A percentile compares a stretch with the other conserved stretches of the same genome.
Conservation (phyloP, 352 stramenopile genomes). For the Phytophthora foliorum region DNA sequence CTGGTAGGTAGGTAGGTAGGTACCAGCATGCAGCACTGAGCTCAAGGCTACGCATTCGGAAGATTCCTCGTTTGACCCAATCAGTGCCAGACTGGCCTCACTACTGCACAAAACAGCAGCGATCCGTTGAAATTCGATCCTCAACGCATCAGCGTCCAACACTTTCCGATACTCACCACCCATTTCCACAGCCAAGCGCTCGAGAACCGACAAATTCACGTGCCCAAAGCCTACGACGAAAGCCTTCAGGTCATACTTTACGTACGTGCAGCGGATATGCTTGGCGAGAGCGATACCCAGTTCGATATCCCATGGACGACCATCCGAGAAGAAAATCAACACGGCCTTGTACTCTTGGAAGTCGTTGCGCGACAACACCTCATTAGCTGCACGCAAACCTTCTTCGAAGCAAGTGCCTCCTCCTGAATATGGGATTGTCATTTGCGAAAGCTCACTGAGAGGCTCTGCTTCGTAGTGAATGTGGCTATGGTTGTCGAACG, state of each 20-base stretch:
- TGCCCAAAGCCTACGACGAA: slow-evolving; percentile 75
- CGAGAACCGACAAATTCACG: slow-evolving; percentile 59
- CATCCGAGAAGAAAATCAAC: slow-evolving; percentile 55
- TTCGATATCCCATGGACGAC: slow-evolving; percentile 42
- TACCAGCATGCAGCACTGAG: not conserved
- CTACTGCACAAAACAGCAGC: slow-evolving; percentile 32
- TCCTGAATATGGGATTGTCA: slow-evolving; percentile 40
- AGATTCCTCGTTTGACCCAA: slow-evolving; percentile 3
- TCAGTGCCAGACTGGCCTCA: slow-evolving; percentile 41
- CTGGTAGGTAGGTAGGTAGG: too few species aligned
- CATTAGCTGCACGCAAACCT: slow-evolving; percentile 53
- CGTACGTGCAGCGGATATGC: slow-evolving; percentile 59
- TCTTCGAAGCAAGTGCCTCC: slow-evolving; percentile 47
- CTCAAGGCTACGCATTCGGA: not conserved
- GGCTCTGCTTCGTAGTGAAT: slow-evolving; percentile 34
- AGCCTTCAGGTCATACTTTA: slow-evolving; percentile 59
- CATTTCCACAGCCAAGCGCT: slow-evolving; percentile 54
- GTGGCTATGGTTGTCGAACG: slow-evolving; percentile 29
- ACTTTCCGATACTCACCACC: slow-evolving; percentile 58
- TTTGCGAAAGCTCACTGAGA: slow-evolving; percentile 1
- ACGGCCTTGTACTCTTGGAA: slow-evolving; percentile 58
- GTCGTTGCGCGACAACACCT: slow-evolving; percentile 69
- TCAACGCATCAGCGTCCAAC: slow-evolving; percentile 36
- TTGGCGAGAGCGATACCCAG: slow-evolving; percentile 48
- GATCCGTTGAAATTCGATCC: slow-evolving; percentile 42